Evolutionary conservation across 192 early-diverging fungal genomes (phyloP), one percentile per base, ranked within the genome.

Genomic region (Coemansia sp.): DNA sequence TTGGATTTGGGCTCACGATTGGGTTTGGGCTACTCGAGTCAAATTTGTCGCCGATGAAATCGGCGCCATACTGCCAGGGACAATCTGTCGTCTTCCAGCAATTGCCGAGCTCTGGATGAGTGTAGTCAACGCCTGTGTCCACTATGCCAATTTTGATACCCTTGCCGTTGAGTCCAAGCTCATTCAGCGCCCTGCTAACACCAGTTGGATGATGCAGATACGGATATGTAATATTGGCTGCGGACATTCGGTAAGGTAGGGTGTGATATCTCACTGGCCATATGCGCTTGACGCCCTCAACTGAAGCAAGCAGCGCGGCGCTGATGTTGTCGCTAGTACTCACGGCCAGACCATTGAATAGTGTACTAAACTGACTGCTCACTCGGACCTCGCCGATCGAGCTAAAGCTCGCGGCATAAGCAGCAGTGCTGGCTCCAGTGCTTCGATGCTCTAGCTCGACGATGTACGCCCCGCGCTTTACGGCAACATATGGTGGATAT

Each of bases 41-140:
- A 54, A 79, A 88, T 0, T 67, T 62, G 66, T 89, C 83, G 17
- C 90, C 91, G 3, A 91, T 84, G 75, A 90, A 81, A 72, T 93
- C 89, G 50, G 84, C 70, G 61, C 89, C 91, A 6, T 85, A 85
- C 35, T 72, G 72, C 64, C 90, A 86, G 39, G 75, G 81, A 59
- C 85, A 88, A 9, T 81, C 81, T 16, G 68, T 44, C 24, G 73
- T 78, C 67, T 88, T 88, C 78, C 87, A 91, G 64, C 89, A 89
- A 39, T 67, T 84, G 40, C 91, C 90, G 16, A 91, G 80, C 33
- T 89, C 87, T 8, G 86, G 85, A 60, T 92, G 89, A 9, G 24
- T 79, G 64, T 89, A 89, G 65, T 89, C 88, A n/a, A 90, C 78
- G 44, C 91, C 89, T 17, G 82, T 85, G 75, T 92, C 91, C 31